phyloP scores from a whole-genome alignment of 148 eudicot genomes.

The Rhododendron henanense region DNA sequence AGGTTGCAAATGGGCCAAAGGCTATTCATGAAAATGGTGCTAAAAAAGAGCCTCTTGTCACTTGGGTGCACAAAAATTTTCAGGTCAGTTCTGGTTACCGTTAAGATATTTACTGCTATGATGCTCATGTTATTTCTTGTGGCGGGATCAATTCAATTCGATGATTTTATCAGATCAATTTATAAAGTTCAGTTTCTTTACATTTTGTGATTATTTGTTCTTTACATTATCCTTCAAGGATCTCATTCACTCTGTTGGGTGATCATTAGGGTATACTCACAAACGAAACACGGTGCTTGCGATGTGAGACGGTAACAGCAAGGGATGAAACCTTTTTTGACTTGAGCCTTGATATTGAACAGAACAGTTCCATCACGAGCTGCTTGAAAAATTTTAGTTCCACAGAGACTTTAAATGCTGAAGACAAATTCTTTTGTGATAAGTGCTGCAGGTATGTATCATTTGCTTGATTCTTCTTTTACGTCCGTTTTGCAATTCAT shows the following conservation, averaged over 20 bases:
- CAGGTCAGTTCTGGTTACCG: slow-evolving; percentile 36
- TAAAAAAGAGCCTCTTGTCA: slow-evolving; percentile 60
- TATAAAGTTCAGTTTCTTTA: neutral
- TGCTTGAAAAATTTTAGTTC: slow-evolving; percentile 87
- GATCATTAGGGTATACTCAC: slow-evolving; percentile 72
- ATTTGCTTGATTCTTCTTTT: neutral
- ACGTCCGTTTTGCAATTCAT: neutral
- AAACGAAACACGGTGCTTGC: slow-evolving; percentile 80
- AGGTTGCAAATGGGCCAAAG: slow-evolving; percentile 48
- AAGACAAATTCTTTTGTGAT: slow-evolving; percentile 94
- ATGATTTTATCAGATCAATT: neutral
- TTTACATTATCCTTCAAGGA: neutral
- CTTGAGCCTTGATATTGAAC: slow-evolving; percentile 89
- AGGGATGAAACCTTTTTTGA: slow-evolving; percentile 86
- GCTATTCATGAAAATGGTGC: slow-evolving; percentile 27
- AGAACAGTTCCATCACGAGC: slow-evolving; percentile 80
- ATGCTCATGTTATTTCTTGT: neutral
- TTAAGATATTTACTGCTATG: slow-evolving; percentile 1
- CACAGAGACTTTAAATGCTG: slow-evolving; percentile 84
- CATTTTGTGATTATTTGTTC: neutral
- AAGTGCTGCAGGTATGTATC: slow-evolving; percentile 75
- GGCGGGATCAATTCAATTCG: neutral
- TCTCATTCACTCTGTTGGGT: neutral
- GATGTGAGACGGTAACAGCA: slow-evolving; percentile 88
- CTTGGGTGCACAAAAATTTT: slow-evolving; percentile 85